Conservation (phyloP, 2,329 filamentous ascomycete genomes). For the Monilinia vaccinii-corymbosi region DNA sequence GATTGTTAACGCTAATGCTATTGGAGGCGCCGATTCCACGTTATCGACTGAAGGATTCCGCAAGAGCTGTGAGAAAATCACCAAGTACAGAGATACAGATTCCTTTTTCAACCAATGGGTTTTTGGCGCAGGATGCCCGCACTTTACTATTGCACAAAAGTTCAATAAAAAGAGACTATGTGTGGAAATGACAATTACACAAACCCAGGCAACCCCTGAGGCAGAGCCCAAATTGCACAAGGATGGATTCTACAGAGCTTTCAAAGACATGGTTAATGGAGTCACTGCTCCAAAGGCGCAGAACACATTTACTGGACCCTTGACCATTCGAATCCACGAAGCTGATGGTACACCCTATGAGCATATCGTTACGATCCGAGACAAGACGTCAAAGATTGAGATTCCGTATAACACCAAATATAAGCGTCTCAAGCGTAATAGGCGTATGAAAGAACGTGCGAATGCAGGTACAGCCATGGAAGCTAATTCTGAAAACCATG, state of each 20-base stretch:
- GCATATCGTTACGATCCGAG: slow-evolving; percentile 92
- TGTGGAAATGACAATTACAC: slow-evolving; percentile 82
- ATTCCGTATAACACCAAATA: slow-evolving; percentile 99
- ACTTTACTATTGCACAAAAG: slow-evolving; percentile 74
- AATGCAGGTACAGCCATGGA: slow-evolving; percentile 55
- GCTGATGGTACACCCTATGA: slow-evolving; percentile 97
- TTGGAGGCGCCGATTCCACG: slow-evolving; percentile 62
- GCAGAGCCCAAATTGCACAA: slow-evolving; percentile 52
- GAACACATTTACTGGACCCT: slow-evolving; percentile 83
- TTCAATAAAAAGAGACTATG: slow-evolving; percentile 98
- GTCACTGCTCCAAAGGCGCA: slow-evolving; percentile 63
- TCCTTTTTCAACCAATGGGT: slow-evolving; percentile 94
- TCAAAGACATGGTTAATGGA: slow-evolving; percentile 67
- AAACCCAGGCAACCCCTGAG: slow-evolving; percentile 47
- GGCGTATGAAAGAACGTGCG: slow-evolving; percentile 69
- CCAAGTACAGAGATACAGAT: slow-evolving; percentile 71
- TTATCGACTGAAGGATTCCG: slow-evolving; percentile 68
- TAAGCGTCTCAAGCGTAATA: slow-evolving; percentile 86
- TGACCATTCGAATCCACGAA: slow-evolving; percentile 97
- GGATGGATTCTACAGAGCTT: slow-evolving; percentile 70
- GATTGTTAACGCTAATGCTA: slow-evolving; percentile 77
- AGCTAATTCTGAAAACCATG: slow-evolving; percentile 53
- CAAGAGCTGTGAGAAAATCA: slow-evolving; percentile 76
- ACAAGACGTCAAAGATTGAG: slow-evolving; percentile 75
- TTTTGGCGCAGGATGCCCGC: slow-evolving; percentile 76